Conservation (phyloP, 208 protist genomes). For the Trypanosoma boissoni region DNA sequence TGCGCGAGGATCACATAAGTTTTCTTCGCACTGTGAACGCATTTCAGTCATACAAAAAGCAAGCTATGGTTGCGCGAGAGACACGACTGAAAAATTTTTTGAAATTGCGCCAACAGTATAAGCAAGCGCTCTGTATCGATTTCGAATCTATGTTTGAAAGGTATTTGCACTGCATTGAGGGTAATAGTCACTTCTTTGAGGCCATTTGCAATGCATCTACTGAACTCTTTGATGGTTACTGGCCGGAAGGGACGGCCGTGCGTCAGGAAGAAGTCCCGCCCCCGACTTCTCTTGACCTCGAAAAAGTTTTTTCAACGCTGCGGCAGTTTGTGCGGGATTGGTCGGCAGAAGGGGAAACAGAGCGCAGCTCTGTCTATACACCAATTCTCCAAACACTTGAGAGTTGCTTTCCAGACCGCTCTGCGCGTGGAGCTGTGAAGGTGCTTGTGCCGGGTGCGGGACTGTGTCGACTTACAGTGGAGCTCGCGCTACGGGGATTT, state of each 20-base stretch:
- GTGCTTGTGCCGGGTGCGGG: constrained; percentile 89
- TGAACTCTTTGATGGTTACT: constrained; percentile 89
- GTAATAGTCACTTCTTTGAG: constrained; percentile 82
- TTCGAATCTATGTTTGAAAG: constrained; percentile 70
- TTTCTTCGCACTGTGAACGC: constrained; percentile 84
- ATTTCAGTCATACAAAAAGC: constrained; percentile 73
- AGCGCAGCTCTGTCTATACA: constrained; percentile 90
- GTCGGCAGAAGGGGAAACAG: constrained; percentile 86
- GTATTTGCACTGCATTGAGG: constrained; percentile 77
- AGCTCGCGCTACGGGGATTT: constrained; percentile 92
- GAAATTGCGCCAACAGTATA: constrained; percentile 73
- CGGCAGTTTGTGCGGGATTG: constrained; percentile 96
- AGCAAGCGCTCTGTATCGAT: constrained; percentile 70
- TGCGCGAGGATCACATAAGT: constrained; percentile 83
- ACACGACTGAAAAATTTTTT: constrained; percentile 77
- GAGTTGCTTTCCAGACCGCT: constrained; percentile 63
- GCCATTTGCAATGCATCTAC: constrained; percentile 76
- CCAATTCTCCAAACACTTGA: constrained; percentile 86
- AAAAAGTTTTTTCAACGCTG: constrained; percentile 95
- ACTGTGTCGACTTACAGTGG: constrained; percentile 93
- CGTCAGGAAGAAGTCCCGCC: constrained; percentile 61
- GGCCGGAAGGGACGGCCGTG: constrained; percentile 78
- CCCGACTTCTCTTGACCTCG: constrained; percentile 86
- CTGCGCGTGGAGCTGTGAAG: constrained; percentile 41
- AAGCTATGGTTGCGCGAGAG: constrained; percentile 66